phyloP scores from a whole-genome alignment of 345 rosid genomes.

The Linum lewisii region DNA sequence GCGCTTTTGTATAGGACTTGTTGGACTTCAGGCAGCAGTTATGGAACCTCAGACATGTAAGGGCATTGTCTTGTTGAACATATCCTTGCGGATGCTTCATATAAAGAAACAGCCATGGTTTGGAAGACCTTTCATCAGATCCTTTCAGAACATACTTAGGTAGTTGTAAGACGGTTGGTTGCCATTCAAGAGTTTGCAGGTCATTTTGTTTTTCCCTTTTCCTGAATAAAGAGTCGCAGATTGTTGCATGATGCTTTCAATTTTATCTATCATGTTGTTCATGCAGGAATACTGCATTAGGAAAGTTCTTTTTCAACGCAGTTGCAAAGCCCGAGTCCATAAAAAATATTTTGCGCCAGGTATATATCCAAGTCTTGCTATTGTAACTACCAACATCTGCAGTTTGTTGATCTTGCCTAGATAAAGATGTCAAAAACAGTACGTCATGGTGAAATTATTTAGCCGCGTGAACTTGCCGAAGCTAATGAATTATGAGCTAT shows the following conservation, averaged over 20 bases:
- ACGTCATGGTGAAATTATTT: too few relatives aligned
- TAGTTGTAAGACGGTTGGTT: slow-evolving; percentile 10
- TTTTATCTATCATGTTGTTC: slow-evolving; percentile 4
- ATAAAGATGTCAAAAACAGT: too few relatives aligned
- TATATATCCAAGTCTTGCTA: slow-evolving; percentile 14
- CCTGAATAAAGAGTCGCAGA: background rate
- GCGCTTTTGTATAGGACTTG: slow-evolving; percentile 45
- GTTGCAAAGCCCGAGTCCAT: slow-evolving; percentile 66
- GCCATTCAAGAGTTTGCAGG: background rate
- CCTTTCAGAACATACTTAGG: slow-evolving; percentile 83
- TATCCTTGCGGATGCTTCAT: slow-evolving; percentile 86
- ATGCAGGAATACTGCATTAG: slow-evolving; percentile 62
- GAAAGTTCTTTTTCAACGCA: slow-evolving; percentile 49
- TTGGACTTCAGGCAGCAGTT: slow-evolving; percentile 91
- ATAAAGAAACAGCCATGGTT: slow-evolving; percentile 68
- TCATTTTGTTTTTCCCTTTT: slow-evolving; percentile 3
- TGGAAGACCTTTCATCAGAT: slow-evolving; percentile 65
- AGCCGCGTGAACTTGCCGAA: too few relatives aligned
- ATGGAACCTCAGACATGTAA: slow-evolving; percentile 50
- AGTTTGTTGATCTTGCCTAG: background rate
- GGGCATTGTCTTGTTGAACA: slow-evolving; percentile 62
- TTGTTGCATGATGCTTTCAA: too few relatives aligned
- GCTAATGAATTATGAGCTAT: too few relatives aligned
- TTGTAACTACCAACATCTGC: background rate
- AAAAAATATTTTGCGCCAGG: slow-evolving; percentile 68